Evolutionary conservation across 305 asterid species (phyloP).

Genomic region (Lippia alba): DNA sequence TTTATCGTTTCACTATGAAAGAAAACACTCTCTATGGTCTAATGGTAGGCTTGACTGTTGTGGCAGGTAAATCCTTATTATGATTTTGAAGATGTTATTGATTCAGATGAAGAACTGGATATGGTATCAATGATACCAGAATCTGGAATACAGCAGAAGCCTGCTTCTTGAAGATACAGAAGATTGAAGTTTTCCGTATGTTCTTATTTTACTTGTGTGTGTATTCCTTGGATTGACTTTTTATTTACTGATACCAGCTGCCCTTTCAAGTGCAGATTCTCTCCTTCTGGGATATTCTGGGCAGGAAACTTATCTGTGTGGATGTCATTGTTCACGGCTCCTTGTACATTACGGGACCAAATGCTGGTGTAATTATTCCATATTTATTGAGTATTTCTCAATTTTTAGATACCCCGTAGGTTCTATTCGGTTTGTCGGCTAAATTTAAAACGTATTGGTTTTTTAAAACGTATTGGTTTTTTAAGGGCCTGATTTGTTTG

Average conservation of each 20-base stretch:
- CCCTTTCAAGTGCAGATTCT: slow-evolving; percentile 30
- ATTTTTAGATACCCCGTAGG: not conserved
- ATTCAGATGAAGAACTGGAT: slow-evolving; percentile 94
- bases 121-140: slow-evolving; percentile 74
- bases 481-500: not conserved
- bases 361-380: slow-evolving; percentile 5
- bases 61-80: slow-evolving; percentile 82
- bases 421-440: not conserved
- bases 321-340: slow-evolving; percentile 2
- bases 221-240: slow-evolving; percentile 24
- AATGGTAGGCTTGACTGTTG: slow-evolving; percentile 16
- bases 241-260: slow-evolving; percentile 27
- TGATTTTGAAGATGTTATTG: slow-evolving; percentile 78
- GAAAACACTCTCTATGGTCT: not conserved
- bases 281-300: slow-evolving; percentile 16
- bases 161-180: slow-evolving; percentile 32
- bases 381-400: not conserved
- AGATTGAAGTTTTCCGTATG: slow-evolving; percentile 26
- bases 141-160: slow-evolving; percentile 39
- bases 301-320: slow-evolving; percentile 13
- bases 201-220: slow-evolving; percentile 17
- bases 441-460: too few species aligned
- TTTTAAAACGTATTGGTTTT: not conserved
- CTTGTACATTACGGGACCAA: slow-evolving; percentile 20
- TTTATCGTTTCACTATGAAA: not conserved